These are phyloP conservation scores for Schizosaccharomyces japonicus DNA, from an alignment of 805 yeast genomes.

Conservation along the genomic window DNA sequence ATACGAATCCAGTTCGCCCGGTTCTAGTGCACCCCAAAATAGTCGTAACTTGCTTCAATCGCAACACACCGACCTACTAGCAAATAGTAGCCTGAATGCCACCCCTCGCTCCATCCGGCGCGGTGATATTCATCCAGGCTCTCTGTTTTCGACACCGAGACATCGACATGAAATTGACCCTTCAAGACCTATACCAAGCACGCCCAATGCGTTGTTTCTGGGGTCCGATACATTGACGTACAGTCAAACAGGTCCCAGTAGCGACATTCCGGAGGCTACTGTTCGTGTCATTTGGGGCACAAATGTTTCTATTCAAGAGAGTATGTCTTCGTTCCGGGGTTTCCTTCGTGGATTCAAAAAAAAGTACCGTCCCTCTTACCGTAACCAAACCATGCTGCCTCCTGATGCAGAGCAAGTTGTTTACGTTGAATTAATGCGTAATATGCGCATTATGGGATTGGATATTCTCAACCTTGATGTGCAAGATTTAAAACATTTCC, in stretches of 20 bases:
- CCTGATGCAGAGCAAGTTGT: conserved; percentile 47
- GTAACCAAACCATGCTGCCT: conserved; percentile 17
- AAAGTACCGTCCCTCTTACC: conserved; percentile 31
- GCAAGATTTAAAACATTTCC: conserved; percentile 49
- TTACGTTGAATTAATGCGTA: conserved; percentile 48
- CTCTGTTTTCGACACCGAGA: conserved; percentile 33
- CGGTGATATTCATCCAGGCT: conserved; percentile 57
- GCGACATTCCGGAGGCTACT: conserved; percentile 8
- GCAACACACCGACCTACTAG: conserved; percentile 8
- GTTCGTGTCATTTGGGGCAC: conserved; percentile 83
- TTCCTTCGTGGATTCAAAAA: conserved; percentile 65
- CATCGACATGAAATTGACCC: conserved; percentile 8
- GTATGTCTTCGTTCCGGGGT: conserved; percentile 53
- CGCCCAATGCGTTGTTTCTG: conserved; percentile 3
- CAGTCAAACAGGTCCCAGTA: conserved; percentile 6
- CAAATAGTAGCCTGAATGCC: conserved; percentile 10
- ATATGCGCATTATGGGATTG: conserved; percentile 55
- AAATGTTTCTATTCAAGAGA: conserved; percentile 75
- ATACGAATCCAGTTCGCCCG: conserved; percentile 21
- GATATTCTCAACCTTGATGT: conserved; percentile 72
- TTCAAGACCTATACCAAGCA: neutral
- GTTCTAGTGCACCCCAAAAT: conserved; percentile 9
- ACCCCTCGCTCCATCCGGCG: conserved; percentile 27
- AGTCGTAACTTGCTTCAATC: conserved; percentile 2
- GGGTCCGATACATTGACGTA: conserved; percentile 7